A percentile compares a stretch with the other conserved stretches of the same genome.
phyloP scores from a whole-genome alignment of 768 basidiomycete genomes.

The Tephrocybe sp. region DNA sequence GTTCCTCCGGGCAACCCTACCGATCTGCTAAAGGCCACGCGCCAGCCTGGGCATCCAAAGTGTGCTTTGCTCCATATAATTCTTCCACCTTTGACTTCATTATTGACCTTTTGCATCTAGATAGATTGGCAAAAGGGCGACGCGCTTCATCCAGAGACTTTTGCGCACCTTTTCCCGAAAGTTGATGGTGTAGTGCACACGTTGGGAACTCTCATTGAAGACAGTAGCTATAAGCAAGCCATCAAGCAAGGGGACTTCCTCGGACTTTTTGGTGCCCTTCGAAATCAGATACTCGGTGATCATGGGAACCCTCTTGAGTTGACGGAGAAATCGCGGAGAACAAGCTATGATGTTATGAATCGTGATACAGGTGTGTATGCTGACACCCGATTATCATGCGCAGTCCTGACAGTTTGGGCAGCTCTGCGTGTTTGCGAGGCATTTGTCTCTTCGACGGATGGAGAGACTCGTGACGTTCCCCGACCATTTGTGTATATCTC shows the following conservation, averaged over 20 bases:
- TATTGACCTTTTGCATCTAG: constrained; percentile 35
- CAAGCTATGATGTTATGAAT: constrained; percentile 80
- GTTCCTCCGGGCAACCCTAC: constrained; percentile 86
- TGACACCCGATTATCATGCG: constrained; percentile 4
- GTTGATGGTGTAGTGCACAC: constrained; percentile 89
- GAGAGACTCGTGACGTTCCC: constrained; percentile 27
- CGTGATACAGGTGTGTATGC: constrained; percentile 77
- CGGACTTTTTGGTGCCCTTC: constrained; percentile 48
- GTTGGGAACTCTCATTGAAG: constrained; percentile 86
- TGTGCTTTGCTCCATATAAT: constrained; percentile 36
- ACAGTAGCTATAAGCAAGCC: constrained; percentile 75
- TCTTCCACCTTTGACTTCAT: constrained; percentile 6
- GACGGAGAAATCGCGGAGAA: constrained; percentile 28
- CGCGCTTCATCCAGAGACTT: constrained; percentile 76
- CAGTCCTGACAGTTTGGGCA: constrained; percentile 24
- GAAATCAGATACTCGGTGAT: constrained; percentile 31
- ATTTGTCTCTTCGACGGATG: constrained; percentile 44
- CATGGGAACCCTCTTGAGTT: constrained; percentile 61
- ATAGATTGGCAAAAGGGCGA: constrained; percentile 88
- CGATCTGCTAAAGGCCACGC: constrained; percentile 86
- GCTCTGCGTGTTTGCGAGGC: constrained; percentile 79
- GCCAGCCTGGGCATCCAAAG: constrained; percentile 83
- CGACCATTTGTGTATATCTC: constrained; percentile 93
- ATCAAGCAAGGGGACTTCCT: constrained; percentile 59
- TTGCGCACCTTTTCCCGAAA: constrained; percentile 63